Evolutionary conservation across 1,284 basidiomycete genomes (phyloP).

Genomic region (Rhodotorula sp.): DNA sequence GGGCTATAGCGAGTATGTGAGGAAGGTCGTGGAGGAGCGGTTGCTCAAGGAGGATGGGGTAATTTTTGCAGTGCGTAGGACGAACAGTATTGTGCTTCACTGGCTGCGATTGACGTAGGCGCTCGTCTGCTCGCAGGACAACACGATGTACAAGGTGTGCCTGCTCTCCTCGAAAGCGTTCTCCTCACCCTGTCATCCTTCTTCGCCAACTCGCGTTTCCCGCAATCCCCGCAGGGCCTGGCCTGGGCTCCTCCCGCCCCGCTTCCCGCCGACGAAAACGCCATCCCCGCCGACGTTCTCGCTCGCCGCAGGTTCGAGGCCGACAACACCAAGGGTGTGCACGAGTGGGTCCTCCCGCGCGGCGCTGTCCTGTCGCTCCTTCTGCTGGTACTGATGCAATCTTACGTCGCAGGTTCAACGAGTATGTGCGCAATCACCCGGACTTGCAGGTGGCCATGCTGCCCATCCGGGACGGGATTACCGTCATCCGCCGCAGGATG

Average conservation of each 20-base stretch:
- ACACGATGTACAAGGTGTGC: conserved; percentile 47
- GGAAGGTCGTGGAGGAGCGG: conserved; percentile 42
- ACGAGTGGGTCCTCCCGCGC: conserved; percentile 5
- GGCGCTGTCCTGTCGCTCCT: too few relatives aligned
- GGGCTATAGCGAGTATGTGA: conserved; percentile 45
- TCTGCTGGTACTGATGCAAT: neutral
- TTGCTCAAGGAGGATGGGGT: conserved; percentile 44
- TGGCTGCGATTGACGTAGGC: too few relatives aligned
- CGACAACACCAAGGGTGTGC: conserved; percentile 8
- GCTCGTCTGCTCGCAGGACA: conserved; percentile 38
- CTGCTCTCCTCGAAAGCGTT: neutral
- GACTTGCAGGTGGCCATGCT: conserved; percentile 44
- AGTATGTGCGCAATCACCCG: conserved; percentile 43
- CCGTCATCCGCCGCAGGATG: conserved; percentile 42
- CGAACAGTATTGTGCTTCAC: neutral
- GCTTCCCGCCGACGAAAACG: too few relatives aligned
- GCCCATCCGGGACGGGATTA: conserved; percentile 48
- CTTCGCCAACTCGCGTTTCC: neutral
- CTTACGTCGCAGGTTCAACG: conserved; percentile 42
- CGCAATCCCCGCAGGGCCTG: conserved; percentile 3
- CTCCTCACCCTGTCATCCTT: neutral
- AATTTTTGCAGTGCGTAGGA: conserved; percentile 42
- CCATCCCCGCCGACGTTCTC: neutral
- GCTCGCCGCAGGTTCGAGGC: neutral
- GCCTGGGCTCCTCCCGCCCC: neutral